phyloP scores from a whole-genome alignment of 2,329 filamentous ascomycete genomes.

The Colletotrichum sp. region DNA sequence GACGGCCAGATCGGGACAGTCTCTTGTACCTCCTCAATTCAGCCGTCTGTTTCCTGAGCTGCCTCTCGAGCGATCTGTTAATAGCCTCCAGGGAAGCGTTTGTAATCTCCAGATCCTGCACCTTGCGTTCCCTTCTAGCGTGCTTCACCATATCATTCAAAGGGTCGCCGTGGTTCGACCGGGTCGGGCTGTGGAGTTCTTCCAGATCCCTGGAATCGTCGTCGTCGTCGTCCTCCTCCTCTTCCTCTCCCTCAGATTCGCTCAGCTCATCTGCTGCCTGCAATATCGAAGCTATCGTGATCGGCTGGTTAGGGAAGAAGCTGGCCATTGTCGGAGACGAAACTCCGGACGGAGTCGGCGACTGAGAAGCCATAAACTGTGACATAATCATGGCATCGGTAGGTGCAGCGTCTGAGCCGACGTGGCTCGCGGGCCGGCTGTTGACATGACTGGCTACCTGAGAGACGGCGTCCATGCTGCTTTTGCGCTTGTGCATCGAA shows the following conservation, averaged over 20 bases:
- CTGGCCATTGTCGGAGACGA: constrained; percentile 40
- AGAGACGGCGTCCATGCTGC: constrained; percentile 47
- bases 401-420: constrained; percentile 24
- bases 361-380: constrained; percentile 37
- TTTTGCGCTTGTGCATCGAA: constrained; percentile 40
- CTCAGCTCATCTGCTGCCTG: constrained; percentile 59
- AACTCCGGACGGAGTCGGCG: constrained; percentile 36
- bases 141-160: constrained; percentile 83
- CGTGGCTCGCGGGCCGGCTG: constrained; percentile 27
- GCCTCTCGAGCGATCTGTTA: constrained; percentile 89
- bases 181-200: constrained; percentile 62
- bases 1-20: constrained; percentile 79
- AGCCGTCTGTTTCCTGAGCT: constrained; percentile 88
- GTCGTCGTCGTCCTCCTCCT: constrained; percentile 22
- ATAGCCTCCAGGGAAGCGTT: constrained; percentile 96
- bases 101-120: constrained; percentile 94
- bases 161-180: constrained; percentile 59
- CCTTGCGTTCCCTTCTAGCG: constrained; percentile 89
- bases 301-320: constrained; percentile 30
- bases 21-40: constrained; percentile 86
- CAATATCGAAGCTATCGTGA: constrained; percentile 61
- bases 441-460: constrained; percentile 31
- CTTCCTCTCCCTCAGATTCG: constrained; percentile 32
- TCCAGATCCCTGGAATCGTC: constrained; percentile 27
- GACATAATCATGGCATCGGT: constrained; percentile 41